Evolutionary conservation across 352 stramenopile species (phyloP), one percentile per base, ranked within the genome.

Genomic region (Phytophthora foliorum): DNA sequence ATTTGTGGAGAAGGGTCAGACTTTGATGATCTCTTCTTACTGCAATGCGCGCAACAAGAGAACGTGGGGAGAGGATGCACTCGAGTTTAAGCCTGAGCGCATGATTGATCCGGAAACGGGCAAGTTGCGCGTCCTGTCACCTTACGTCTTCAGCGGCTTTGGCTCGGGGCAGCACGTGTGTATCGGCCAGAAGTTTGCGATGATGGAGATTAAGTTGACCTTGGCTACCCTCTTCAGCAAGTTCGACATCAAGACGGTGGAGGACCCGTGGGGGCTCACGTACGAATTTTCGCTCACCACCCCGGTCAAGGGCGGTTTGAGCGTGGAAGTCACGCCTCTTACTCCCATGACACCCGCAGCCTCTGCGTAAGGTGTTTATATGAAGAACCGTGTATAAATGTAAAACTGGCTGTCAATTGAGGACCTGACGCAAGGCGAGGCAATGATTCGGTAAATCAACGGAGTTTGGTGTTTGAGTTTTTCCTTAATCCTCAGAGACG

Each of bases 161-260:
- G 70, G 84, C 8, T 71, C 77, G 6, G 84, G 82, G 0, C 75
- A 74, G n/a, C 78, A 86, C 56, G 71, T 82, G 38, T 93, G 86
- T 45, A 69, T 93, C 22, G 86, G 86, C 5, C 62, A 69, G 51
- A 75, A 78, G 45, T 80, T 89, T 16, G 82, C 82, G 25, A 73
- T 82, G 55, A 75, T 86, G 63, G 77, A 91, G 69, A 85, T 91
- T 59, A 91, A 89, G 64, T 62, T 88, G 25, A 66, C 79, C 13
- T 54, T 91, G 59, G 80, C 78, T 8, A 75, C 78, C 13, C 53
- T 89, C 1, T 72, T 80, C 39, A 81, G 76, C 54, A 78, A 82
- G 39, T 89, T 82, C 32, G 72, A 82, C 36, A 57, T 91, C 22
- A 70, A 68, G 56, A 87, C 69, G 0, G 65, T 88, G 2, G 62